phyloP scores from a whole-genome alignment of 1,284 basidiomycete species.

The Heterobasidion parviporum region DNA sequence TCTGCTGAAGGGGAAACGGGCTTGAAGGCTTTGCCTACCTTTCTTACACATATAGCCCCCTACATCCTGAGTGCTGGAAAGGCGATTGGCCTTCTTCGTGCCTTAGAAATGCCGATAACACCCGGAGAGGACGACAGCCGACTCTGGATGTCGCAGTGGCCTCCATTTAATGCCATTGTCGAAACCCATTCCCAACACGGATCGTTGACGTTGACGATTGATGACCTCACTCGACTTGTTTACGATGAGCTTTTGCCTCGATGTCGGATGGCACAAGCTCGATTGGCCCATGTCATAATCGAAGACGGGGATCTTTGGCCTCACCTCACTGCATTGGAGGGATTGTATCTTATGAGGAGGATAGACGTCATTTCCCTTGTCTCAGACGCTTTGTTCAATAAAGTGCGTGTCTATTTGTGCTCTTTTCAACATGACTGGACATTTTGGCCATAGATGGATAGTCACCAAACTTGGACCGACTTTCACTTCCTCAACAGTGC shows the following conservation, averaged over 20 bases:
- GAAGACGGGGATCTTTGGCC: slow-evolving; percentile 64
- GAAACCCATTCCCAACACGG: slow-evolving; percentile 1
- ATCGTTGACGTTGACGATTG: slow-evolving; percentile 32
- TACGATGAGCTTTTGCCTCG: slow-evolving; percentile 54
- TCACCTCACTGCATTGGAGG: slow-evolving; percentile 69
- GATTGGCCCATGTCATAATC: slow-evolving; percentile 50
- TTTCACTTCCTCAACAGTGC: slow-evolving; percentile 79
- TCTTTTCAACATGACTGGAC: neutral
- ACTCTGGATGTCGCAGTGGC: slow-evolving; percentile 15
- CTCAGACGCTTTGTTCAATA: slow-evolving; percentile 59
- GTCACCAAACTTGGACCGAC: slow-evolving; percentile 65
- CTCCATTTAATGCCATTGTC: slow-evolving; percentile 24
- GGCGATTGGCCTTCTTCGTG: slow-evolving; percentile 62
- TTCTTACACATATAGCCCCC: slow-evolving; percentile 50
- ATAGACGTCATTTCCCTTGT: slow-evolving; percentile 72
- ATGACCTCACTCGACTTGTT: slow-evolving; percentile 53
- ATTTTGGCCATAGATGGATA: slow-evolving; percentile 51
- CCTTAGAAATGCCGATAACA: slow-evolving; percentile 23
- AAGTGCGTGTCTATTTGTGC: slow-evolving; percentile 35
- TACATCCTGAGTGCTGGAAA: slow-evolving; percentile 69
- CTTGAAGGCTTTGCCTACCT: slow-evolving; percentile 43
- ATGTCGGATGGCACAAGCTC: slow-evolving; percentile 46
- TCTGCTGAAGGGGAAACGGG: slow-evolving; percentile 19
- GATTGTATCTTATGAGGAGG: slow-evolving; percentile 63
- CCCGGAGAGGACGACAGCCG: neutral